These are phyloP conservation scores for Xylariales sp. DNA, from an alignment of 2,329 filamentous ascomycete species.

Conservation along the genomic window DNA sequence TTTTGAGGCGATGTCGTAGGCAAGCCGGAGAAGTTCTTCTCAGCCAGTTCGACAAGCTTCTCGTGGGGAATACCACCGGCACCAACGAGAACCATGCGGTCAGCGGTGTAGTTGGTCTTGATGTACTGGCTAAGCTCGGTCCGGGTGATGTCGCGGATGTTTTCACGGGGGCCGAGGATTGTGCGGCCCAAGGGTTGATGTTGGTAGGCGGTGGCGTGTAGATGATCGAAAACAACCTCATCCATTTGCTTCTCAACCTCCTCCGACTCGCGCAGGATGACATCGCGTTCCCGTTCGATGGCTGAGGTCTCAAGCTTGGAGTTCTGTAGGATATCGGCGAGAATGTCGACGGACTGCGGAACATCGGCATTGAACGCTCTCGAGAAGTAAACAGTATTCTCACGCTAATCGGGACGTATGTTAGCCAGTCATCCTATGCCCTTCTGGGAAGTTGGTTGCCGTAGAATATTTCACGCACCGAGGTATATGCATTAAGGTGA, in stretches of 20 bases:
- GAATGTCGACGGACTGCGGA: conserved; percentile 93
- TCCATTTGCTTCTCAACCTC: conserved; percentile 99
- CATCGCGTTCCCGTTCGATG: conserved; percentile 96
- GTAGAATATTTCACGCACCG: conserved; percentile 56
- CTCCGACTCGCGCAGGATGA: conserved; percentile 97
- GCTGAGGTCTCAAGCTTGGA: conserved; percentile 91
- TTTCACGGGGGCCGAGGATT: conserved; percentile 95
- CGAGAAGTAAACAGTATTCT: conserved; percentile 99
- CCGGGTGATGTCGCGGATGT: conserved; percentile 93
- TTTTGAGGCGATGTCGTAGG: conserved; percentile 71
- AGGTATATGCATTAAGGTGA: conserved; percentile 98
- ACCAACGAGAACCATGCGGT: conserved; percentile 98
- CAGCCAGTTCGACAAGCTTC: conserved; percentile 89
- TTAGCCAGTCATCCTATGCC: conserved; percentile 10
- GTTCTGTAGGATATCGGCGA: conserved; percentile 98
- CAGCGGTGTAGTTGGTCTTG: conserved; percentile 99
- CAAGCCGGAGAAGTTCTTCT: conserved; percentile 86
- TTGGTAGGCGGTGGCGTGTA: conserved; percentile 97
- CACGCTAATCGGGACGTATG: conserved; percentile 55
- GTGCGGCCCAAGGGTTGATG: conserved; percentile 93
- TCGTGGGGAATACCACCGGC: conserved; percentile 91
- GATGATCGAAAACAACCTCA: conserved; percentile 98
- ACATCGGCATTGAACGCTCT: conserved; percentile 99
- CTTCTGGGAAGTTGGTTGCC: not conserved
- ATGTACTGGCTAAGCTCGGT: conserved; percentile 93